phyloP scores from a whole-genome alignment of 768 basidiomycete species.

The Lentinula boryana region DNA sequence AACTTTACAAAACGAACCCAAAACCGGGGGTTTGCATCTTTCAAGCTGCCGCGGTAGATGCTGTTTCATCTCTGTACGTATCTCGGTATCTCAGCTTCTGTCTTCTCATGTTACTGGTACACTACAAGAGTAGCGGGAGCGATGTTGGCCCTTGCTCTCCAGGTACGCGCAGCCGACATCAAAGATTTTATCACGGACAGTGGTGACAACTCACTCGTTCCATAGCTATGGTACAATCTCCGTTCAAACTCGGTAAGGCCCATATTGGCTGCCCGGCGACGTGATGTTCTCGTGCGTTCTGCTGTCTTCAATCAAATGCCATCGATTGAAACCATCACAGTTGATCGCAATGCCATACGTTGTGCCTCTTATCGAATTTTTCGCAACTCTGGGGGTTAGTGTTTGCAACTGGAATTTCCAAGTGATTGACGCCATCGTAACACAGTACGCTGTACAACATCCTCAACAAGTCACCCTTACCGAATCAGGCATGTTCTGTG shows the following conservation, averaged over 20 bases:
- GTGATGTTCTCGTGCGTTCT: background rate
- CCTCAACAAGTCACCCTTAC: constrained; percentile 1
- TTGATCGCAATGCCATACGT: constrained; percentile 5
- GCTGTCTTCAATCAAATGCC: background rate
- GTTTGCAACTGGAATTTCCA: background rate
- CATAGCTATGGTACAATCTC: constrained; percentile 8
- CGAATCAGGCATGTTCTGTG: constrained; percentile 9
- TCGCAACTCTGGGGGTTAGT: constrained; percentile 1
- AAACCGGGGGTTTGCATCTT: constrained; percentile 7
- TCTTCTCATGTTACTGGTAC: background rate
- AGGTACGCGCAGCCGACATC: background rate
- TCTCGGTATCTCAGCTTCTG: background rate
- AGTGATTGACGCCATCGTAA: background rate
- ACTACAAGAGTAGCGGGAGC: constrained; percentile 8
- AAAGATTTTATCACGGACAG: background rate
- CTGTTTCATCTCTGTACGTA: constrained; percentile 6
- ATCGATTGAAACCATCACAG: background rate
- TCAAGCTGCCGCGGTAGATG: constrained; percentile 5
- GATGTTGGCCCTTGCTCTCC: constrained; percentile 7
- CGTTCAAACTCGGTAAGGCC: background rate
- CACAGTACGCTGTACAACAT: constrained; percentile 3
- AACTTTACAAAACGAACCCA: constrained; percentile 5
- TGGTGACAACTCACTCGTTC: background rate
- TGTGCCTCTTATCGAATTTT: background rate
- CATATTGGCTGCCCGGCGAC: background rate